Conservation (phyloP, 1,284 basidiomycete species). For the Xerocomus subilludens region DNA sequence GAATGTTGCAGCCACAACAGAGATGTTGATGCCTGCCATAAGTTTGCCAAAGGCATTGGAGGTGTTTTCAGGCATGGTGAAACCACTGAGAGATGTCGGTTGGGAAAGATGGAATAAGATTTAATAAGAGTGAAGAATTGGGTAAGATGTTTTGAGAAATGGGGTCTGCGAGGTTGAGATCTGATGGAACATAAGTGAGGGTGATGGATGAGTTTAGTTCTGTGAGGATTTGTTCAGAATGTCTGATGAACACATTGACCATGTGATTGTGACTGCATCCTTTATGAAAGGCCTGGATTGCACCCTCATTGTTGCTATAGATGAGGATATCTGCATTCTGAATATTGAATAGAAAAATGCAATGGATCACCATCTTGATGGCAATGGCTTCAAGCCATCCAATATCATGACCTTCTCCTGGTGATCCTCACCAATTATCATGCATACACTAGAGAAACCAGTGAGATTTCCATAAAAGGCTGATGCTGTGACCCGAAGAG, state of each 20-base stretch:
- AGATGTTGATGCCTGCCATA: not conserved
- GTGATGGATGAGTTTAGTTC: not conserved
- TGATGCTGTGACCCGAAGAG: not conserved
- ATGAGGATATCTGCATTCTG: not conserved
- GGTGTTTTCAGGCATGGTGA: not conserved
- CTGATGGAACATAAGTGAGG: not conserved
- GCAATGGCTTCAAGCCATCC: constrained; percentile 1
- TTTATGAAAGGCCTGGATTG: too few relatives aligned
- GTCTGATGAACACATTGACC: not conserved
- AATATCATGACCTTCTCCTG: not conserved
- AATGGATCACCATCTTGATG: not conserved
- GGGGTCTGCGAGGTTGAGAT: not conserved
- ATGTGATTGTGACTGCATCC: constrained; percentile 1
- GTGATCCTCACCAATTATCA: not conserved
- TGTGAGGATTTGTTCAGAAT: not conserved
- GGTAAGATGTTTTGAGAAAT: not conserved
- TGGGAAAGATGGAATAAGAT: not conserved
- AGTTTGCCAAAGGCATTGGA: not conserved
- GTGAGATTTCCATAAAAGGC: not conserved
- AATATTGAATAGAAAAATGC: not conserved
- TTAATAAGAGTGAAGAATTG: not conserved
- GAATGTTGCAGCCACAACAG: too few relatives aligned
- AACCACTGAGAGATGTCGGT: not conserved
- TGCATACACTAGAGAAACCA: not conserved
- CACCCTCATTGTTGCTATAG: not conserved